Base-by-base conservation (phyloP, 225 moss, liverwort and hornwort genomes). In the Sphagnum contortum region DNA sequence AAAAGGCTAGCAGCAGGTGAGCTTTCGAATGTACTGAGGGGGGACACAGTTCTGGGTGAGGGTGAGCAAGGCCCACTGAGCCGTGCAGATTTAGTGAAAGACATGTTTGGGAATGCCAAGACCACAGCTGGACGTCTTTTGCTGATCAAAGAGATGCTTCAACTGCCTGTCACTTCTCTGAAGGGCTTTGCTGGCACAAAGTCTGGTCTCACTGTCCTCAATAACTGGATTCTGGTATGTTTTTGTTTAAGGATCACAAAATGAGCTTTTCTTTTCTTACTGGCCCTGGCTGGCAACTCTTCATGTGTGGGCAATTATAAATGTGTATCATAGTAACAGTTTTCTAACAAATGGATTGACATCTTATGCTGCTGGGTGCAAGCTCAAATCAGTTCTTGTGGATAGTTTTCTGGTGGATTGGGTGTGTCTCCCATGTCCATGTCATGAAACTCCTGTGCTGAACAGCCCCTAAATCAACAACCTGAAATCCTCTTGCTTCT, bases 171-270 rank as follows among this genome's bases (percentile, higher is more conserved):
- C 12, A 57, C 73, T 57, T 70, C 80, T 45, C 73, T 87, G 46
- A 87, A 80, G 67, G 83, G 80, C 5, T 87, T 87, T 72, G 87
- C 87, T 48, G 87, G 87, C 44, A 83, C 87, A 67, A 87, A 83
- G 63, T 59, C 75, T 44, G 87, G 87, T 46, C 83, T 87, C 46
- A 80, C 59, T 48, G 70, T 87, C 78, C 66, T 87, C 46, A 87
- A 87, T 59, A 83, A 62, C 48, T 87, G 87, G 87, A 83, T 87
- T 49, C 55, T 87, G 87, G 87, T 87, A 55, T 9, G 73, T 63
- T 44, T 44, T 14, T 11, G 6, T 68, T 53, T 13, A 66, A 29
- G 29, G 29, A 29, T 29, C 29, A 29, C 29, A 29, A 29, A 29
- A 29, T 29, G 29, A 29, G 29, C 29, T 29, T 29, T 29, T 29